Base-by-base conservation (phyloP, 768 basidiomycete species). In the Pholiota conissans region DNA sequence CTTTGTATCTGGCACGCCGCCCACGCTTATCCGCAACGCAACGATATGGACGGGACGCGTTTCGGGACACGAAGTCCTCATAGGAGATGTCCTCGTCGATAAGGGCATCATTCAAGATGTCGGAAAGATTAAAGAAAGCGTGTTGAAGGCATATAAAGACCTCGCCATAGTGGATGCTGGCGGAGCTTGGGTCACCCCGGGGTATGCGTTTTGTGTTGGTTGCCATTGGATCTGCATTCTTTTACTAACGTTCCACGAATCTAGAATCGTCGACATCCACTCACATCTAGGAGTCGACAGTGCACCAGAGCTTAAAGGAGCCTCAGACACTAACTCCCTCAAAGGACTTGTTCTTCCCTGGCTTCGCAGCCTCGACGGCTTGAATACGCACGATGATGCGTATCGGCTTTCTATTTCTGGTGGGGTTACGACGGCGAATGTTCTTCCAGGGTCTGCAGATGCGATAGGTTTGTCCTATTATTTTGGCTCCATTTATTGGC, bases 151-250 rank as follows among this genome's bases (percentile, higher is more conserved):
- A 2, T 66, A 66, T 55, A 56, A 57, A 34, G 61, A 69, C 42
- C 52, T 79, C 11, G 73, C 77, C 18, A 73, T 76, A 16, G 65
- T 87, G 5, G 79, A 91, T 46, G 79, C 79, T 2, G 66, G 76
- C 48, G 89, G 88, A 1, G 79, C 84, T 8, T 92, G 90, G 90
- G 79, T 91, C 16, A 87, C 90, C 3, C 90, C 91, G 30, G 90
- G 86, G 60, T 77, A 59, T 27, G 67, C 58, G 16, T 39, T 16
- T 8, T 52, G 14, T 22, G n/a, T n/a, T n/a, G n/a, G n/a, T 32
- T 32, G 20, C 26, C 27, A 18, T 20, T 14, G 9, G 20, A 30
- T 4, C 27, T 10, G 14, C 32, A 28, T 37, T 51, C 24, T 26
- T 8, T 24, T 45, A 26, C 48, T 54, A 26, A 59, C 63, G 27